Conservation (phyloP, 2,329 filamentous ascomycete species). For the Fusarium equiseti region DNA sequence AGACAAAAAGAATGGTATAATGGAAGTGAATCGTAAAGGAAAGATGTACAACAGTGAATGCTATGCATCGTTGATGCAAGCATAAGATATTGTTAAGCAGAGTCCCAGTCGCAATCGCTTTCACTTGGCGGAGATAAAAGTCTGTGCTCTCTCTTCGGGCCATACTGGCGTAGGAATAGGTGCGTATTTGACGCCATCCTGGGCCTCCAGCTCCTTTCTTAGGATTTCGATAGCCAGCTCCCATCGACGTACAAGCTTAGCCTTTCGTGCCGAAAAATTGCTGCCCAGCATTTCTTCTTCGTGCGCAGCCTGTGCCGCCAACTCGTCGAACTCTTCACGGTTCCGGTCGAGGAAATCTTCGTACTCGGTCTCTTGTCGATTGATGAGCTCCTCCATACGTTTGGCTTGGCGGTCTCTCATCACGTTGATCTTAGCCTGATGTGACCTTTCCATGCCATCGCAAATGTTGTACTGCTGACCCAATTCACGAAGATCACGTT, state of each 20-base stretch:
- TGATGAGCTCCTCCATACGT: slow-evolving; percentile 69
- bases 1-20: not conserved
- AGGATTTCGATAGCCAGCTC: slow-evolving; percentile 64
- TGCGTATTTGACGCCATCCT: slow-evolving; percentile 59
- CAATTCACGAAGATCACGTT: slow-evolving; percentile 69
- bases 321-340: slow-evolving; percentile 61
- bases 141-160: slow-evolving; percentile 41
- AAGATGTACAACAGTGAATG: not conserved
- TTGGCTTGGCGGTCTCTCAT: slow-evolving; percentile 74
- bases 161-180: slow-evolving; percentile 50
- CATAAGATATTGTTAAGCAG: not conserved
- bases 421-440: slow-evolving; percentile 72
- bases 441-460: slow-evolving; percentile 69
- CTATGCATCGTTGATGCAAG: not conserved
- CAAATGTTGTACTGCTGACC: slow-evolving; percentile 71
- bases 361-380: slow-evolving; percentile 66
- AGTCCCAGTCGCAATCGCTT: not conserved
- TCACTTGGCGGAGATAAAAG: slow-evolving; percentile 7
- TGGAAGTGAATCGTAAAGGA: slow-evolving; percentile 6
- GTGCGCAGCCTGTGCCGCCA: slow-evolving; percentile 60
- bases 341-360: slow-evolving; percentile 60
- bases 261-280: slow-evolving; percentile 60
- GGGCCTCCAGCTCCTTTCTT: slow-evolving; percentile 63
- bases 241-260: slow-evolving; percentile 64
- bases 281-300: slow-evolving; percentile 63